A percentile compares a stretch with the other conserved stretches of the same genome.
Evolutionary conservation across 2,329 filamentous ascomycete species (phyloP).

Genomic region (Apiospora kogelbergensis): DNA sequence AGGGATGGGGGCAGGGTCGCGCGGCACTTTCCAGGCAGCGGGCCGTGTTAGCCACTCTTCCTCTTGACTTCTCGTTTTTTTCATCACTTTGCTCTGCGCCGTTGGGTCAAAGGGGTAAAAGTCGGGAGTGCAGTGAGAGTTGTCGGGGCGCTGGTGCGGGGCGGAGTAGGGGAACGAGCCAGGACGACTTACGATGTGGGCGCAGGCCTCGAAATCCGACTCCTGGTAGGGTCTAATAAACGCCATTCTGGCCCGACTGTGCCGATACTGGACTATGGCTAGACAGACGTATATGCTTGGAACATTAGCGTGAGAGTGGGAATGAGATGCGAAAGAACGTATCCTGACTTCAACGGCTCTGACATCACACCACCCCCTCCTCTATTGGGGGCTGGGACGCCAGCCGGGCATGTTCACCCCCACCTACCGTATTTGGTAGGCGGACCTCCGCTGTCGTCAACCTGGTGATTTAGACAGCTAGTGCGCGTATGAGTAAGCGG

Average conservation of each 20-base stretch:
- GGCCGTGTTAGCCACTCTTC: background rate
- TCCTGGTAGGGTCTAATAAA: slow-evolving; percentile 43
- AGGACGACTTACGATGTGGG: slow-evolving; percentile 38
- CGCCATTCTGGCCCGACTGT: slow-evolving; percentile 33
- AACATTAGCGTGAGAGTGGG: no score
- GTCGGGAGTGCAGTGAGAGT: background rate
- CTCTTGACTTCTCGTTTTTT: background rate
- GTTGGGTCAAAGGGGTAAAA: background rate
- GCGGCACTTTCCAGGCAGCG: slow-evolving; percentile 39
- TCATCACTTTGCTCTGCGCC: background rate
- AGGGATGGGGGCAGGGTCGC: slow-evolving; percentile 46
- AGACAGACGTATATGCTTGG: background rate
- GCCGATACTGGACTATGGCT: background rate
- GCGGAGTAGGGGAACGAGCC: background rate
- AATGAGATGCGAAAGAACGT: background rate
- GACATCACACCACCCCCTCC: background rate
- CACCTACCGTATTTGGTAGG: background rate
- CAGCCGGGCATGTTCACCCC: no score
- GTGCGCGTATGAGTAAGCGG: no score
- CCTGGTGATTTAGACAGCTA: no score
- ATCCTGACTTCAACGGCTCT: no score
- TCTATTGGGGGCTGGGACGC: background rate
- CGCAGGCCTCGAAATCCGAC: slow-evolving; percentile 40
- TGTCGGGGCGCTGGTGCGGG: background rate
- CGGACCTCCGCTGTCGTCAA: no score